A percentile compares a stretch with the other conserved stretches of the same genome.
phyloP scores from a whole-genome alignment of 2,329 filamentous ascomycete genomes.

The Microdochium paspali region DNA sequence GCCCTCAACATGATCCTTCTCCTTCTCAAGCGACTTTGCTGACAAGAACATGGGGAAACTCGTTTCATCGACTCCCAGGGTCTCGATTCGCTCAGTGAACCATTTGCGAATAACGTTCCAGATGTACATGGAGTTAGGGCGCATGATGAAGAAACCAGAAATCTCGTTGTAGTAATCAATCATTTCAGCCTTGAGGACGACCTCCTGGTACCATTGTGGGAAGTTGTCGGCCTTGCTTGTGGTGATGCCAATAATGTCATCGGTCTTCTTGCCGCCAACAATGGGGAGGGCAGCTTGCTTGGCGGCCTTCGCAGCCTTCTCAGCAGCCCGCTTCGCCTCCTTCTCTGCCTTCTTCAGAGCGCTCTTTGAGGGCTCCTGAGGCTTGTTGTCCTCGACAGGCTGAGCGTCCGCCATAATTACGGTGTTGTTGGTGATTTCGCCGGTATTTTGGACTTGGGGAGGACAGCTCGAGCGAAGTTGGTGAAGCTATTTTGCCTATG shows the following conservation, averaged over 20 bases:
- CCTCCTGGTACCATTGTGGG: constrained; percentile 93
- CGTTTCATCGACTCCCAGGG: constrained; percentile 86
- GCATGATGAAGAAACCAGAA: constrained; percentile 93
- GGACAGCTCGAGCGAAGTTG: neutral
- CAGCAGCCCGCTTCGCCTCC: constrained; percentile 49
- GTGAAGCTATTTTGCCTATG: neutral
- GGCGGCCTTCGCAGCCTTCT: constrained; percentile 53
- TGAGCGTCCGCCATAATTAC: constrained; percentile 15
- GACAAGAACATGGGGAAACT: constrained; percentile 97
- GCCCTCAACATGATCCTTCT: constrained; percentile 97
- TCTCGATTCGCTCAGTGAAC: constrained; percentile 71
- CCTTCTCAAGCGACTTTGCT: constrained; percentile 73
- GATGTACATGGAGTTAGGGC: constrained; percentile 58
- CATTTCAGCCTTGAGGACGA: constrained; percentile 94
- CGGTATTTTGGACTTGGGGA: neutral
- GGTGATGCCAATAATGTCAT: constrained; percentile 80
- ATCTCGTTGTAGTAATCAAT: constrained; percentile 86
- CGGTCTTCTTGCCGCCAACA: constrained; percentile 48
- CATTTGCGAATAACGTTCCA: constrained; percentile 58
- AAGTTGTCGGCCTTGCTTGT: constrained; percentile 80
- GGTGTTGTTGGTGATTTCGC: constrained; percentile 3
- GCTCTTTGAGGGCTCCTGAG: constrained; percentile 44
- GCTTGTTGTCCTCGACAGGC: neutral
- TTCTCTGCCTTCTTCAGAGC: constrained; percentile 59
- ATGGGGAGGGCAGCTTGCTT: constrained; percentile 44